A percentile compares a stretch with the other conserved stretches of the same genome.
Conservation (phyloP, 306 rosid genomes). For the Sicyos edulis region DNA sequence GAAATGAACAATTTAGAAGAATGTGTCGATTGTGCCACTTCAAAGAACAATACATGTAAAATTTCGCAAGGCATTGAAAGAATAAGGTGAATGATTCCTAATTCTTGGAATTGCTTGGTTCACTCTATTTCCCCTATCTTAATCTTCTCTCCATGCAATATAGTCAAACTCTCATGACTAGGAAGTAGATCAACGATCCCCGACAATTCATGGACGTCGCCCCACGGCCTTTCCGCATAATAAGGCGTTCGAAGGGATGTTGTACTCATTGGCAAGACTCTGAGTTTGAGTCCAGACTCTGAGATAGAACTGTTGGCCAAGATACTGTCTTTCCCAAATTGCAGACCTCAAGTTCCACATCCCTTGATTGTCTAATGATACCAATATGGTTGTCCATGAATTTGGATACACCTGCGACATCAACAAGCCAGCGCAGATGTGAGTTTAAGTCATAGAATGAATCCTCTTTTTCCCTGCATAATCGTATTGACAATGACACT, state of each 20-base stretch:
- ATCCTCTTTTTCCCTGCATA: background rate
- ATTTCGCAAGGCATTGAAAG: background rate
- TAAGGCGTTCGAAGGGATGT: constrained; percentile 64
- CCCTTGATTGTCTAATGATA: constrained; percentile 91
- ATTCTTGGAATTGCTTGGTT: background rate
- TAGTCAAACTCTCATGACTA: constrained; percentile 64
- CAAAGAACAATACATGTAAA: constrained; percentile 10
- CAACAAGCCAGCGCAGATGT: background rate
- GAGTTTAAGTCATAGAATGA: background rate
- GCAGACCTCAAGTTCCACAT: constrained; percentile 98
- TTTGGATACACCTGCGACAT: constrained; percentile 72
- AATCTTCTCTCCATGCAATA: background rate
- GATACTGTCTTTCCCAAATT: constrained; percentile 87
- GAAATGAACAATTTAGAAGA: background rate
- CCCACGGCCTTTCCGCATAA: constrained; percentile 84
- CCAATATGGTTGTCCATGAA: constrained; percentile 77
- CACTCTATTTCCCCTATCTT: background rate
- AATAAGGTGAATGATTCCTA: background rate
- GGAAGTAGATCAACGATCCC: background rate
- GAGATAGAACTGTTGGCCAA: constrained; percentile 32
- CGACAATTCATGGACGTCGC: constrained; percentile 30
- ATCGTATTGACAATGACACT: background rate
- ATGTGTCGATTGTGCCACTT: background rate
- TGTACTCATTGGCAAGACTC: constrained; percentile 68
- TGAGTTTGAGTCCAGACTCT: constrained; percentile 66